A percentile compares a stretch with the other conserved stretches of the same genome.
phyloP scores from a whole-genome alignment of 169 alveolate genomes.

The Plasmodium coatneyi region DNA sequence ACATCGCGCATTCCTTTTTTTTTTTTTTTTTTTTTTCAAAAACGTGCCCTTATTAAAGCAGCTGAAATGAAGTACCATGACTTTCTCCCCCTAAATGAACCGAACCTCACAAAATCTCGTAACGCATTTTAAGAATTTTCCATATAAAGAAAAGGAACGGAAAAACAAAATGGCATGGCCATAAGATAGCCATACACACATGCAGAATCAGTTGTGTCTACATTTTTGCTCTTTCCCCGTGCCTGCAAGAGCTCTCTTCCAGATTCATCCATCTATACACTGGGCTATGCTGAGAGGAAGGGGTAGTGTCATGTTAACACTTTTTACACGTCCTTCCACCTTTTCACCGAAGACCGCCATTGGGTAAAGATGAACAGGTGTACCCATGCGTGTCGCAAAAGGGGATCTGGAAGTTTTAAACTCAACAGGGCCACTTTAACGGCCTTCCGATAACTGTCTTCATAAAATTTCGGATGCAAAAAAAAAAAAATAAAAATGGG shows the following conservation, averaged over 20 bases:
- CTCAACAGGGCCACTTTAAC: constrained; percentile 8
- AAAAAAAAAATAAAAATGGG: not conserved
- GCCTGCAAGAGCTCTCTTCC: not conserved
- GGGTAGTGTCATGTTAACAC: not conserved
- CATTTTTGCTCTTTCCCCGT: not conserved
- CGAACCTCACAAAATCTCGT: not conserved
- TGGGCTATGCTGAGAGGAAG: not conserved
- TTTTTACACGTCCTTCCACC: not conserved
- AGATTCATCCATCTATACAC: not conserved
- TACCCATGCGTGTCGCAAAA: not conserved
- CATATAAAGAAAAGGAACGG: not conserved
- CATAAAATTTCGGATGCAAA: not conserved
- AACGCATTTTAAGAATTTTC: no score
- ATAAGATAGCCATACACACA: not conserved
- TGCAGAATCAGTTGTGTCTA: not conserved
- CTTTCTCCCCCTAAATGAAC: not conserved
- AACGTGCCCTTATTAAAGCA: not conserved
- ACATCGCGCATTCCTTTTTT: not conserved
- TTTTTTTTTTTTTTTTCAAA: no score
- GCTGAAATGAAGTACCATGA: not conserved
- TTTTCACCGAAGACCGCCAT: not conserved
- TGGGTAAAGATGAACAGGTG: not conserved
- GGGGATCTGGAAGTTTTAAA: not conserved
- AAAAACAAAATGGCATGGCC: not conserved
- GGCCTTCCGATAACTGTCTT: constrained; percentile 16